Evolutionary conservation across 1,139 yeast genomes (phyloP), one percentile per base, ranked within the genome.

Genomic region (Pichia sp.): DNA sequence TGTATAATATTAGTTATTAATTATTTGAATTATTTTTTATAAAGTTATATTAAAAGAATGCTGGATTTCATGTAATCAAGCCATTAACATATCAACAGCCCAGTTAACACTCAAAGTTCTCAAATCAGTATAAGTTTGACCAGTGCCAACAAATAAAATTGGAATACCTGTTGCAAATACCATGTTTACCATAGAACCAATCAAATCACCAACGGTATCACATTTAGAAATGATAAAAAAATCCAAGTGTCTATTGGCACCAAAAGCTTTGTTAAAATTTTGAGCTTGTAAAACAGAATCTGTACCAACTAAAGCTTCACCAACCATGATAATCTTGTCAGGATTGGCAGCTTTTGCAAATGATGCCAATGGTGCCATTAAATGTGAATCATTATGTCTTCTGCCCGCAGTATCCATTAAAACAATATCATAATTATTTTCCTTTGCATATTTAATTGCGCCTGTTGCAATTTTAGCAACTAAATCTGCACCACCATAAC

Each of bases 341-440:
- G 98, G 98, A 51, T 87, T 78, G 4, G 97, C 97, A 45, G 95
- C 90, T 60, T 86, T 90, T 27, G 97, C 97, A 68, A 92, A 94
- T 52, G 92, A 88, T 59, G 90, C 95, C 56, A 92, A 71, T 11
- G 97, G 96, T 0, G 96, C 92, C 98, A 92, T 92, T 55, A 92
- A 75, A 53, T 94, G 84, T 26, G 94, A 86, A 64, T 94, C 97
- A 55, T 94, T 89, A 63, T 94, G 98, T 47, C 98, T 82, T 69
- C 98, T 79, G 36, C 98, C 98, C 0, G 98, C 98, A 8, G 98
- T 92, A 68, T 92, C 98, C 73, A 92, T 87, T 53, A 92, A 72
- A 9, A 92, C 95, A 27, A 94, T 82, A 62, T 92, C 97, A 60
- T 78, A 92, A 16, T 76, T 71, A 45, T 79, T 72, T 47, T 77